Conservation (phyloP, 2,329 filamentous ascomycete species). For the Pseudogymnoascus sp. region DNA sequence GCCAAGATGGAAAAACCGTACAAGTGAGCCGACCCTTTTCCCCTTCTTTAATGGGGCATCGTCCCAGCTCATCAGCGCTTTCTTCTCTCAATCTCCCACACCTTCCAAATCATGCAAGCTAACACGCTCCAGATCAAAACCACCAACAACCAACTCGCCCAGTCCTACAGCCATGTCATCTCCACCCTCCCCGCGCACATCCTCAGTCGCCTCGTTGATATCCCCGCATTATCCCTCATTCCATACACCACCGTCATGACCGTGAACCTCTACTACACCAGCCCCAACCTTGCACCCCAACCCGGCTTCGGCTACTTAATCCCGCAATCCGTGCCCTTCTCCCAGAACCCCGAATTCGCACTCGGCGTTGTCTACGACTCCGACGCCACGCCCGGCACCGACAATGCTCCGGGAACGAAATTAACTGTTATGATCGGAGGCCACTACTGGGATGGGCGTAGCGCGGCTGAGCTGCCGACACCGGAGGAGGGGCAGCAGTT, state of each 20-base stretch:
- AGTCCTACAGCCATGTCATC: constrained; percentile 49
- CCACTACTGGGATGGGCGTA: constrained; percentile 69
- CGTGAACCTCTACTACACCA: constrained; percentile 78
- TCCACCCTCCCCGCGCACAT: constrained; percentile 44
- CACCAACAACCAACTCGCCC: constrained; percentile 15
- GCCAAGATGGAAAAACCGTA: neutral
- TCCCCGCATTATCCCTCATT: constrained; percentile 44
- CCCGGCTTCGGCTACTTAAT: constrained; percentile 89
- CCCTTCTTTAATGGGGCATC: neutral
- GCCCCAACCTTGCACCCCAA: constrained; percentile 51
- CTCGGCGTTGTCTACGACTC: constrained; percentile 92
- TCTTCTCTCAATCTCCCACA: neutral
- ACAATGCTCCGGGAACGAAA: constrained; percentile 59
- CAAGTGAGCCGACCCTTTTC: neutral
- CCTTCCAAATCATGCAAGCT: constrained; percentile 4
- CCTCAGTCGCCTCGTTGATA: constrained; percentile 17
- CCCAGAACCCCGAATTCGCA: constrained; percentile 71
- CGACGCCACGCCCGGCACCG: constrained; percentile 23
- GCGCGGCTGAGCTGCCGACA: constrained; percentile 45
- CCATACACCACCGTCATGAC: constrained; percentile 78
- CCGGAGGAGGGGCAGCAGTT: constrained; percentile 59
- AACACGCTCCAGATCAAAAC: constrained; percentile 28
- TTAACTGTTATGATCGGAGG: constrained; percentile 92
- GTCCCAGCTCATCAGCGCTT: neutral
- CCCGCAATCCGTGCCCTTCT: constrained; percentile 60